Conservation (phyloP, 305 asterid genomes). For the Solanum aculeatissimum region DNA sequence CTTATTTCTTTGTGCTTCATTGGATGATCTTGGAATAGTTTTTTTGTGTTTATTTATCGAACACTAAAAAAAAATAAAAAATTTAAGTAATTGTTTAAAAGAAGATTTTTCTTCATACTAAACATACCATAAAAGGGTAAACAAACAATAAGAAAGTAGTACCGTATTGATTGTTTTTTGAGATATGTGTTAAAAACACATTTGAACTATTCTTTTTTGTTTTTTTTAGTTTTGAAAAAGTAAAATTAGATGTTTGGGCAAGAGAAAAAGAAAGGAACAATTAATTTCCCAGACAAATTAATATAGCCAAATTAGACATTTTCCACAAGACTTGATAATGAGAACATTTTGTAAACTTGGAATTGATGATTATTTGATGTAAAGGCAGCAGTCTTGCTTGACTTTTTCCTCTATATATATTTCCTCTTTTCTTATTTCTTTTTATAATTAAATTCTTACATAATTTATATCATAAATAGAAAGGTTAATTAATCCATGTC, state of each 20-base stretch:
- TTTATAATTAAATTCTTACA: neutral
- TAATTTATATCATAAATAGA: neutral
- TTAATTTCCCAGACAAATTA: neutral
- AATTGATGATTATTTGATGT: too few species aligned
- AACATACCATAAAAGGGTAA: too few species aligned
- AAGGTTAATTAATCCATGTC: neutral
- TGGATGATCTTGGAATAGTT: neutral
- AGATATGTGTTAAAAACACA: too few species aligned
- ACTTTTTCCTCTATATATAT: neutral
- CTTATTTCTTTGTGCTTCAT: neutral
- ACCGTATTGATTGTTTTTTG: too few species aligned
- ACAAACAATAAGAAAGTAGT: neutral
- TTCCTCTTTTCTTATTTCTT: neutral
- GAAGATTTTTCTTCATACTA: neutral
- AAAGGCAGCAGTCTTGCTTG: too few species aligned
- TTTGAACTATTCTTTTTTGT: too few species aligned
- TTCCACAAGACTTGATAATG: neutral
- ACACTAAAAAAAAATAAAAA: neutral
- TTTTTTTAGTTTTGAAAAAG: neutral
- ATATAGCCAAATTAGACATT: neutral
- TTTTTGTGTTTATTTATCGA: neutral
- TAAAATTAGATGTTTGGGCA: neutral
- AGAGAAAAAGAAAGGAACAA: neutral
- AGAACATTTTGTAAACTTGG: neutral
- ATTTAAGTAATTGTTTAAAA: neutral